Evolutionary conservation across 768 basidiomycete species (phyloP), one percentile per base, ranked within the genome.

Genomic region (Suillus fuscotomentosus): DNA sequence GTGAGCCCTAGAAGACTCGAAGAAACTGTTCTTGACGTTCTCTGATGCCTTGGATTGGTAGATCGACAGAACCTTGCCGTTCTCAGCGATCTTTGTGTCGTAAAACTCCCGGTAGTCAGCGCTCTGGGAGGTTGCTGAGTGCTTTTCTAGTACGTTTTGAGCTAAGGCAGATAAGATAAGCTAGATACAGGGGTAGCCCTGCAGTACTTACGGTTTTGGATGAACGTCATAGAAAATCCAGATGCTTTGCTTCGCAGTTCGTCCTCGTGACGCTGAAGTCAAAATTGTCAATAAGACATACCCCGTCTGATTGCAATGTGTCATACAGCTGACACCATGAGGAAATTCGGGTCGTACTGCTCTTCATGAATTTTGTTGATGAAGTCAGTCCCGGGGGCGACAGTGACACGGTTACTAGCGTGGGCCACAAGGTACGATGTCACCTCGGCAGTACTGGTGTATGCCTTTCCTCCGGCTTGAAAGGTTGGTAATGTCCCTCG

Each of bases 321-420:
- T 66, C 78, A 67, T 69, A 82, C 82, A 41, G 76, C 71, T 3
- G 79, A 75, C 24, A 82, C 64, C 34, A 81, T 55, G n/a, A 80
- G 76, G 66, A 85, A 82, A 78, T 87, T 87, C 60, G 84, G 84
- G 68, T 86, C 84, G 60, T 79, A 71, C 43, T 71, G 75, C 42
- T 81, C 79, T 39, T 79, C 77, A 68, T 86, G 84, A 31, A 86
- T 70, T 61, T 68, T 77, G 43, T 71, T 71, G 66, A 81, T 76
- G n/a, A 80, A 68, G 20, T 73, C 70, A 17, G 80, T 77, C 6
- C 73, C 70, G 11, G 75, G 74, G 20, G 31, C 6, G 31, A 34
- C 51, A n/a, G 73, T 66, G 24, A 77, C 77, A 65, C 76, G 71
- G 63, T 67, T 73, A 20, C 79, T 74, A 7, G 82, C 77, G 62